phyloP scores from a whole-genome alignment of 495 filamentous ascomycete species.

The Amphirosellinia nigrospora region DNA sequence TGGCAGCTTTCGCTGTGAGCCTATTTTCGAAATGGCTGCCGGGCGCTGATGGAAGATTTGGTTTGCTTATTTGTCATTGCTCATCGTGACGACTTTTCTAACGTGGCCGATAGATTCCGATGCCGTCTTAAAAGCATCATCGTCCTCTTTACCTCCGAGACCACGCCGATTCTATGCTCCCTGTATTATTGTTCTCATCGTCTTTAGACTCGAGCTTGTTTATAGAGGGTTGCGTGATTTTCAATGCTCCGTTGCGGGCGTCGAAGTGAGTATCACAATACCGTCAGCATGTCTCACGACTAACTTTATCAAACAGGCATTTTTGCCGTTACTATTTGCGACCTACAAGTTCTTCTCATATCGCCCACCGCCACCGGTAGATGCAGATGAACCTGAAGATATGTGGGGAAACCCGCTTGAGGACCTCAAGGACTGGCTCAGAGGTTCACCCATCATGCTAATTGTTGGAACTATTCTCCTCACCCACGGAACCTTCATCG shows the following conservation, averaged over 20 bases:
- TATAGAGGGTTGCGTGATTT: slow-evolving; percentile 45
- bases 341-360: slow-evolving; percentile 47
- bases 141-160: slow-evolving; percentile 46
- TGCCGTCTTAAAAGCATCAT: slow-evolving; percentile 37
- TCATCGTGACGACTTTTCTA: not conserved
- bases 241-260: slow-evolving; percentile 49
- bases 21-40: slow-evolving; percentile 52
- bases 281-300: not conserved
- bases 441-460: slow-evolving; percentile 37
- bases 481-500: slow-evolving; percentile 39
- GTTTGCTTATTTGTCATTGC: slow-evolving; percentile 15
- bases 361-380: slow-evolving; percentile 34
- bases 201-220: slow-evolving; percentile 49
- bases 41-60: slow-evolving; percentile 53
- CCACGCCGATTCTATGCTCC: slow-evolving; percentile 50
- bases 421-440: slow-evolving; percentile 44
- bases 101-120: slow-evolving; percentile 43
- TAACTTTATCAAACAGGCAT: slow-evolving; percentile 39
- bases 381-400: slow-evolving; percentile 43
- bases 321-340: slow-evolving; percentile 46
- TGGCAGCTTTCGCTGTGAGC: slow-evolving; percentile 45
- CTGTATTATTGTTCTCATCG: slow-evolving; percentile 47
- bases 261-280: slow-evolving; percentile 44
- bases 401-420: slow-evolving; percentile 46
- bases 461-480: slow-evolving; percentile 39